Conservation (phyloP, 164 flowering plant species). For the Liriodendron chinense region DNA sequence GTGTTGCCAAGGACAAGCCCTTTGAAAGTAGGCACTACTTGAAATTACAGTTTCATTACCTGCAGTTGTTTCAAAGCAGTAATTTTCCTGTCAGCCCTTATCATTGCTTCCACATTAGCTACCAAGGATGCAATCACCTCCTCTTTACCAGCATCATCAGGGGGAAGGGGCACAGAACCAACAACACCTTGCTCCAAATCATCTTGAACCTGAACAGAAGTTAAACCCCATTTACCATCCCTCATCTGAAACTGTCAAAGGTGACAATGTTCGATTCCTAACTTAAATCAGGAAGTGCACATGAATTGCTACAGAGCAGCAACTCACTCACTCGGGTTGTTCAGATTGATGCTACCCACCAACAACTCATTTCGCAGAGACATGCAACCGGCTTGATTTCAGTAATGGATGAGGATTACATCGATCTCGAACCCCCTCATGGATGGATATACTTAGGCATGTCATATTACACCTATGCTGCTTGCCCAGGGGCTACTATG, state of each 20-base stretch:
- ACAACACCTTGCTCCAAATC: conserved; percentile 62
- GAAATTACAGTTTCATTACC: conserved; percentile 31
- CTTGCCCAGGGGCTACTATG: too few relatives aligned
- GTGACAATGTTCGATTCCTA: neutral
- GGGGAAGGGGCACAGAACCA: conserved; percentile 76
- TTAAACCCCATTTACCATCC: neutral
- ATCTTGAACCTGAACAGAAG: conserved; percentile 54
- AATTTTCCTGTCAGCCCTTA: conserved; percentile 89
- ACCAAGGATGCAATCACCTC: conserved; percentile 82
- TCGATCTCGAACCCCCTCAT: too few relatives aligned
- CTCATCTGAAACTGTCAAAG: neutral
- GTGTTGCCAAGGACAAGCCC: neutral
- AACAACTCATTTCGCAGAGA: too few relatives aligned
- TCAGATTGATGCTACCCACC: too few relatives aligned
- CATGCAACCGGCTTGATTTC: too few relatives aligned
- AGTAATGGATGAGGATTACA: too few relatives aligned
- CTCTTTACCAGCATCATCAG: conserved; percentile 68
- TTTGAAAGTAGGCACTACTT: neutral
- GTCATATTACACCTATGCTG: too few relatives aligned
- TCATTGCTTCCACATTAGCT: conserved; percentile 90
- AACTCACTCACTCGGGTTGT: too few relatives aligned
- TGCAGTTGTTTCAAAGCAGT: conserved; percentile 86
- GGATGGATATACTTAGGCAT: too few relatives aligned
- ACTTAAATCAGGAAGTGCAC: neutral
- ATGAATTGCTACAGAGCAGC: neutral